These are phyloP conservation scores for Colletotrichum somersetense DNA, from an alignment of 2,329 filamentous ascomycete species.

Conservation along the genomic window DNA sequence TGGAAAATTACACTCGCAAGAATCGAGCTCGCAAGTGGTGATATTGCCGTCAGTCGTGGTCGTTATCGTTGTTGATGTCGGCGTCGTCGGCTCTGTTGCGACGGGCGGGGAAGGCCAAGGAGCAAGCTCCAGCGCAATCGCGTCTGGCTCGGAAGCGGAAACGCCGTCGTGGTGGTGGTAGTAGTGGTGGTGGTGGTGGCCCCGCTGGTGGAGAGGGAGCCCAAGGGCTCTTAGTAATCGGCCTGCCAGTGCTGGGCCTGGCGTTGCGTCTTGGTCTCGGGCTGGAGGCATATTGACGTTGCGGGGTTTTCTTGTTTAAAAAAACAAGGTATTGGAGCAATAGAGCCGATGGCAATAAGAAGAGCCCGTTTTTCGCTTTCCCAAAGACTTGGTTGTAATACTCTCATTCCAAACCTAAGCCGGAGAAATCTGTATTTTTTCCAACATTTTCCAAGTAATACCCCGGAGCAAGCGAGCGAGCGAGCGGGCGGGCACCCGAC, in stretches of 20 bases:
- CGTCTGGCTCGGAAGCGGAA: conserved; percentile 20
- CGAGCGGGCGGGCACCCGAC: neutral
- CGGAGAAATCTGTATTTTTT: neutral
- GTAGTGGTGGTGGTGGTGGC: neutral
- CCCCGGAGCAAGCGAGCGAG: conserved; percentile 13
- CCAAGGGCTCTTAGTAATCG: conserved; percentile 53
- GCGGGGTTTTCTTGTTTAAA: neutral
- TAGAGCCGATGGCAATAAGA: neutral
- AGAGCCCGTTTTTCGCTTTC: neutral
- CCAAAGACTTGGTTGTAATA: neutral
- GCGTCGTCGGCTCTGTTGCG: conserved; percentile 17
- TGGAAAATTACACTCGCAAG: conserved; percentile 8
- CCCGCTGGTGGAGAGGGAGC: conserved; percentile 35
- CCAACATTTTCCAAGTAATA: neutral
- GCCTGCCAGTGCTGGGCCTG: conserved; percentile 39
- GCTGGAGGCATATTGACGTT: conserved; percentile 25
- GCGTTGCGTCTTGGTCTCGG: conserved; percentile 33
- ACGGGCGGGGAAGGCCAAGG: conserved; percentile 28
- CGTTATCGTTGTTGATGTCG: neutral
- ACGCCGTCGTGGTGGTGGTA: neutral
- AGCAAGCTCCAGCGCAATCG: conserved; percentile 30
- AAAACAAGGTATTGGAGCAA: neutral
- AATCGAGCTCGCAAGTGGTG: neutral
- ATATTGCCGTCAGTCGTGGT: neutral
- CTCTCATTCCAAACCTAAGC: neutral